These are phyloP conservation scores for Fusarium sp. DNA, from an alignment of 2,329 filamentous ascomycete genomes.

Conservation along the genomic window DNA sequence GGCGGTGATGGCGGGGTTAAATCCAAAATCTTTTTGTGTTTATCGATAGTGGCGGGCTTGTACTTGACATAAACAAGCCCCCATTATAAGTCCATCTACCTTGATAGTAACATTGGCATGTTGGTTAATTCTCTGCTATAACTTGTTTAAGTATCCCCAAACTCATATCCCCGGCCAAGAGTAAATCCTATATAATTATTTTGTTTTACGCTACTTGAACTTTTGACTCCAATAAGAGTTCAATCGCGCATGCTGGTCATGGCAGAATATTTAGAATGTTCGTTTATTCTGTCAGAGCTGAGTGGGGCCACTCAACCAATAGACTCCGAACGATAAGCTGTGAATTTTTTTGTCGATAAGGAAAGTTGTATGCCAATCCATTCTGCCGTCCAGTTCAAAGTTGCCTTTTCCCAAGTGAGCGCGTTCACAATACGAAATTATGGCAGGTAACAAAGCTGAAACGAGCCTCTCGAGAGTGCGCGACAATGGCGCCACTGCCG, in stretches of 20 bases:
- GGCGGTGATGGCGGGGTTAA: constrained; percentile 54
- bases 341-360: constrained; percentile 45
- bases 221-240: not conserved
- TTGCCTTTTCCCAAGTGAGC: constrained; percentile 22
- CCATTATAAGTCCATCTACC: not conserved
- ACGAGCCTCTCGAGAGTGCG: constrained; percentile 53
- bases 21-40: constrained; percentile 54
- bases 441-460: constrained; percentile 55
- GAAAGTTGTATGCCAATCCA: constrained; percentile 49
- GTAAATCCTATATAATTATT: not conserved
- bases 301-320: not conserved
- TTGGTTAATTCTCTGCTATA: not conserved
- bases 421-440: constrained; percentile 43
- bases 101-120: not conserved
- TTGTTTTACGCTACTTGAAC: not conserved
- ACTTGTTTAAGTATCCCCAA: too few relatives aligned
- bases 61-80: constrained; percentile 9
- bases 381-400: constrained; percentile 30
- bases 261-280: not conserved
- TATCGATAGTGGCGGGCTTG: constrained; percentile 51
- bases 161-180: not conserved
- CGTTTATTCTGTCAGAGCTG: not conserved
- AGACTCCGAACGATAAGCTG: constrained; percentile 29
- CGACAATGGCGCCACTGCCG: constrained; percentile 65
- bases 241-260: not conserved